Base-by-base conservation (phyloP, 2,329 filamentous ascomycete genomes). In the Hortaea werneckii region DNA sequence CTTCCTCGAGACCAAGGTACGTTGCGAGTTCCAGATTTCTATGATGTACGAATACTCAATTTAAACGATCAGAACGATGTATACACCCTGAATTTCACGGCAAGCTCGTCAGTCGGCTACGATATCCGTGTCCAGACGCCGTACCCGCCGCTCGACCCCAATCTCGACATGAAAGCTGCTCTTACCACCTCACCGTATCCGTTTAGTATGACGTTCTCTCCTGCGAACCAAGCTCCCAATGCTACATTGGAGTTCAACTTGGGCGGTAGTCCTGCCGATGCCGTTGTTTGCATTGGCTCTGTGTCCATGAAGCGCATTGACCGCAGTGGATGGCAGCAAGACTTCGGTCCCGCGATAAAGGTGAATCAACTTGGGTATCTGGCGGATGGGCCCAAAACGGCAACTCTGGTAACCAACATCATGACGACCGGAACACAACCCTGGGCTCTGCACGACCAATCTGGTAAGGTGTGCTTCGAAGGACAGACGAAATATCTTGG, bases 51-150 rank as follows among this genome's bases (percentile, higher is more conserved):
- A 20, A 20, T 4, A 20, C 4, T 20, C 2, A 2, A 4, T 20
- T 20, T 2, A 20, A 4, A 20, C 4, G 20, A 20, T 20, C 20
- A 20, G 45, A 47, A 47, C 29, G 45, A 47, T 35, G 45, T 47
- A n/a, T 47, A 47, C 41, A 42, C 45, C 12, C 20, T 47, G 29
- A 47, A 47, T 32, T 47, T 47, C 41, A 47, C 45, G 7, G 45
- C 45, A 10, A 43, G 12, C 34, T 47, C 45, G 7, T 47, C 45
- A 5, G 34, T 43, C 12, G 45, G 40, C 1, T 47, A 43, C 12
- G 45, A 47, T 20, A 43, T 47, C 45, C 28, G 42, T 4, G 41
- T 47, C 4, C 45, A 47, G 35, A 47, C 45, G 34, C 45, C 45
- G 6, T 40, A 47, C 29, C 40, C 45, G n/a, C 41, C 45, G 37